These are phyloP conservation scores for Fomitopsis serialis DNA, from an alignment of 768 basidiomycete species.

Conservation along the genomic window DNA sequence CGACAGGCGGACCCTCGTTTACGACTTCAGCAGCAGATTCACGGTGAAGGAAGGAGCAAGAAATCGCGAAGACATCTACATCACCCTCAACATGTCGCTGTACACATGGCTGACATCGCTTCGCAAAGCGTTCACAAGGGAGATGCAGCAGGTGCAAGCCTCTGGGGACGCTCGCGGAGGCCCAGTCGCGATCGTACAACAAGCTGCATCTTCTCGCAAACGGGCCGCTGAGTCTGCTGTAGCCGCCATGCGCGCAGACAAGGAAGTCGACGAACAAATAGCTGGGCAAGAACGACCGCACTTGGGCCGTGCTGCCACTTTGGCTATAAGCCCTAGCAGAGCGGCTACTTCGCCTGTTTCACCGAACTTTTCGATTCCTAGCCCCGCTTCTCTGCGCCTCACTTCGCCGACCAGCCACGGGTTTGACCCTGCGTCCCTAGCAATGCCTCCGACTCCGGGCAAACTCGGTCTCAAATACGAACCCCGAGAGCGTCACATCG, in stretches of 20 bases:
- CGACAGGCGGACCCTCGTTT: slow-evolving; percentile 43
- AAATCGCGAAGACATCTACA: slow-evolving; percentile 73
- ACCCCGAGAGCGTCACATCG: slow-evolving; percentile 58
- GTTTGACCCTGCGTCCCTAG: neutral
- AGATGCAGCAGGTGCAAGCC: slow-evolving; percentile 70
- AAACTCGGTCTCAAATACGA: slow-evolving; percentile 41
- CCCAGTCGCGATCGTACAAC: neutral
- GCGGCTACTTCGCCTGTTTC: neutral
- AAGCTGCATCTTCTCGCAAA: neutral
- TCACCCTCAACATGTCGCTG: slow-evolving; percentile 76
- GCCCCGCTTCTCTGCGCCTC: slow-evolving; percentile 3
- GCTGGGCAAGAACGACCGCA: neutral
- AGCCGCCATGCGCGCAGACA: neutral
- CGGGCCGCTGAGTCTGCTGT: neutral
- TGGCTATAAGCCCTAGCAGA: neutral
- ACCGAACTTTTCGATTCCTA: neutral
- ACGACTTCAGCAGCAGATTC: slow-evolving; percentile 73
- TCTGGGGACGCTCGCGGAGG: slow-evolving; percentile 46
- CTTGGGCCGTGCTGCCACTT: neutral
- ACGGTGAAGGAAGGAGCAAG: slow-evolving; percentile 39
- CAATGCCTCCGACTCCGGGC: neutral
- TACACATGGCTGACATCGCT: slow-evolving; percentile 80
- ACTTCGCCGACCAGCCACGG: neutral
- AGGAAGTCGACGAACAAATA: neutral
- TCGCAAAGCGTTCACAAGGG: slow-evolving; percentile 68